A percentile compares a stretch with the other conserved stretches of the same genome.
These are phyloP conservation scores for Gossypium gossypioides DNA, from an alignment of 441 rosid genomes.

Conservation along the genomic window DNA sequence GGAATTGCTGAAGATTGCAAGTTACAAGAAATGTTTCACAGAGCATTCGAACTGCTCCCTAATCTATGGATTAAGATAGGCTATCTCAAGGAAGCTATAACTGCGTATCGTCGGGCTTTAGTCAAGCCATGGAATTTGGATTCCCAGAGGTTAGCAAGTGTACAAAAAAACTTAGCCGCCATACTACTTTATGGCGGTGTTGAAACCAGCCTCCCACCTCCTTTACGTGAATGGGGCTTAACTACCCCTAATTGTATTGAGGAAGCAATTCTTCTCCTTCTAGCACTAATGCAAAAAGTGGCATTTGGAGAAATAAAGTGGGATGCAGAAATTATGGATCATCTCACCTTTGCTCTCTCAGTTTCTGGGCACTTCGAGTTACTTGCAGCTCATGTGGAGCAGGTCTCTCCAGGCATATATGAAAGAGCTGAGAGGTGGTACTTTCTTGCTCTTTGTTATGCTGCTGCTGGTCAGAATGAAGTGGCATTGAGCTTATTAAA, in stretches of 20 bases:
- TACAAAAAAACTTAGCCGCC: slow-evolving; percentile 72
- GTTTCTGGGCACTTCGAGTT: slow-evolving; percentile 54
- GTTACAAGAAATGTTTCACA: slow-evolving; percentile 69
- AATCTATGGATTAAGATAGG: slow-evolving; percentile 63
- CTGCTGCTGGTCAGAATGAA: slow-evolving; percentile 62
- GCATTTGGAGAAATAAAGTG: slow-evolving; percentile 53
- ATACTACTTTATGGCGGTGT: slow-evolving; percentile 65
- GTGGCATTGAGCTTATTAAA: slow-evolving; percentile 61
- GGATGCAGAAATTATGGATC: slow-evolving; percentile 79
- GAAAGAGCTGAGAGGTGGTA: slow-evolving; percentile 74
- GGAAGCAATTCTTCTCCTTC: slow-evolving; percentile 73
- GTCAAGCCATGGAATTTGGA: slow-evolving; percentile 75
- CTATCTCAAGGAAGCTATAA: slow-evolving; percentile 51
- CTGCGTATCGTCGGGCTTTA: slow-evolving; percentile 57
- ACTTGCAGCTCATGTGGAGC: slow-evolving; percentile 65
- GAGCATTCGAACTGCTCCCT: slow-evolving; percentile 73
- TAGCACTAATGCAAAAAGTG: slow-evolving; percentile 61
- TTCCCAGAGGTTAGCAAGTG: slow-evolving; percentile 53
- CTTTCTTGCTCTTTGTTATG: slow-evolving; percentile 73
- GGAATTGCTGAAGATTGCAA: slow-evolving; percentile 52
- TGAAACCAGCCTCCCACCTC: slow-evolving; percentile 41
- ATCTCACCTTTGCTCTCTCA: slow-evolving; percentile 67
- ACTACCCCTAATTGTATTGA: slow-evolving; percentile 40
- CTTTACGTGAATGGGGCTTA: slow-evolving; percentile 32
- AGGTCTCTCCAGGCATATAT: slow-evolving; percentile 59